Base-by-base conservation (phyloP, 495 filamentous ascomycete genomes). In the Lasiosphaeria ovina region DNA sequence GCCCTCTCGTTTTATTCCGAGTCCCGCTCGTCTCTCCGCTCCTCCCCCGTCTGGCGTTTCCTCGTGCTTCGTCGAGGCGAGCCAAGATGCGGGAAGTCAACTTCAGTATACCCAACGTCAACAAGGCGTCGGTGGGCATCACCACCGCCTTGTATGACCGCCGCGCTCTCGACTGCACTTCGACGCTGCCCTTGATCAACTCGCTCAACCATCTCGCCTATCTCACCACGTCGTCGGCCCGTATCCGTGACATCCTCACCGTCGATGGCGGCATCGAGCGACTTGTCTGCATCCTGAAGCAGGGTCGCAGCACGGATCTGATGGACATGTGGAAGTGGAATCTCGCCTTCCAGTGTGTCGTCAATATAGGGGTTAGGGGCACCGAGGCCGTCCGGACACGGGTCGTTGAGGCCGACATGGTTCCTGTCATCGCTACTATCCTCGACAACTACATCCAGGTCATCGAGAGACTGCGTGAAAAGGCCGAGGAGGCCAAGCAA, bases 291-390 rank as follows among this genome's bases (percentile, higher is more conserved):
- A 97, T 98, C 71, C 84, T 98, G 69, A 98, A 98, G 77, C 89
- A 94, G 73, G 94, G 94, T 62, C 83, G 92, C 72, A 96, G 90
- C 70, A 92, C 92, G 78, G 92, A 98, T 73, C 85, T 97, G 87
- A 97, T 97, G 93, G 93, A 96, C 70, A 95, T 95, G 89, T 98
- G 94, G 95, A 98, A 98, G 79, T 98, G 94, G 94, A 98, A 97
- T 69, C 81, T 98, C 55, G 94, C 94, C 48, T 97, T 98, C 69
- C 94, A 98, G 70, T 98, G 95, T 72, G 93, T 97, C 35, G 92
- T 98, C 70, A 98, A 98, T 72, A 97, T 98, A 69, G 94, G 94
- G 32, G 94, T 98, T 64, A 85, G 94, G 58, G 94, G 94, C 58
- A 96, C 94, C 5, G 94, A 98, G 75, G 85, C 79, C 60, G 94